Conservation (phyloP, 2,329 filamentous ascomycete genomes). For the Aspergillus ochraceoroseus region DNA sequence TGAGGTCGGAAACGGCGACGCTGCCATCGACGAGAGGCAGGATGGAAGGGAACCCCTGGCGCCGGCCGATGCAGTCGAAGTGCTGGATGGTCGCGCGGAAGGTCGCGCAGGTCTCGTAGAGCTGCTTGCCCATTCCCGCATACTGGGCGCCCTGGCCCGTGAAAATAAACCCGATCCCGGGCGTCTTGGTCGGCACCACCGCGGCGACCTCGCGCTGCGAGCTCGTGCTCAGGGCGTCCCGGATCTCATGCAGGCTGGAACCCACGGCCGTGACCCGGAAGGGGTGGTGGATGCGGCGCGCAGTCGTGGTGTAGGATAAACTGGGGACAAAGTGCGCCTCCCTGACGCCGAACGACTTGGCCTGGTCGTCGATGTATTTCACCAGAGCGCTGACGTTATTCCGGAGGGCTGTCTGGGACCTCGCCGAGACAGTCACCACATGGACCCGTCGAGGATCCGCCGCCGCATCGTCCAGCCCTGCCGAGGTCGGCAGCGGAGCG, state of each 20-base stretch:
- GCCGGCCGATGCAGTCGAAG: conserved; percentile 31
- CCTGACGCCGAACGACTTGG: conserved; percentile 35
- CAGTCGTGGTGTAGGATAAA: conserved; percentile 64
- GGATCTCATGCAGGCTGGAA: conserved; percentile 15
- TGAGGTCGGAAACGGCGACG: conserved; percentile 27
- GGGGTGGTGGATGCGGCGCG: conserved; percentile 46
- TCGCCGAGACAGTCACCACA: conserved; percentile 54
- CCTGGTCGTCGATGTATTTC: conserved; percentile 41
- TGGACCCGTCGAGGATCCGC: conserved; percentile 54
- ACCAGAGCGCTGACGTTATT: conserved; percentile 56
- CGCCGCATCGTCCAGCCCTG: too few relatives aligned
- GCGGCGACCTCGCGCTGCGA: conserved; percentile 12
- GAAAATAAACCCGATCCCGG: conserved; percentile 28
- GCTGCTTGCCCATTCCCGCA: conserved; percentile 33
- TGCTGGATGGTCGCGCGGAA: conserved; percentile 33
- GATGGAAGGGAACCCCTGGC: conserved; percentile 37
- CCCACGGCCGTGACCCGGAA: conserved; percentile 28
- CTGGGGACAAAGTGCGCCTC: conserved; percentile 42
- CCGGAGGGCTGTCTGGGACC: conserved; percentile 39
- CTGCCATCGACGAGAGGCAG: conserved; percentile 34
- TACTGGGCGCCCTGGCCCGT: conserved; percentile 41
- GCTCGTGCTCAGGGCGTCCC: conserved; percentile 12
- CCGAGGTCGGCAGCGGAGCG: conserved; percentile 43
- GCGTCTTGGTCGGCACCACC: conserved; percentile 20
- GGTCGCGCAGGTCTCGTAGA: conserved; percentile 28